phyloP scores from a whole-genome alignment of 768 basidiomycete genomes.

The Brasilioporus rufonigricans region DNA sequence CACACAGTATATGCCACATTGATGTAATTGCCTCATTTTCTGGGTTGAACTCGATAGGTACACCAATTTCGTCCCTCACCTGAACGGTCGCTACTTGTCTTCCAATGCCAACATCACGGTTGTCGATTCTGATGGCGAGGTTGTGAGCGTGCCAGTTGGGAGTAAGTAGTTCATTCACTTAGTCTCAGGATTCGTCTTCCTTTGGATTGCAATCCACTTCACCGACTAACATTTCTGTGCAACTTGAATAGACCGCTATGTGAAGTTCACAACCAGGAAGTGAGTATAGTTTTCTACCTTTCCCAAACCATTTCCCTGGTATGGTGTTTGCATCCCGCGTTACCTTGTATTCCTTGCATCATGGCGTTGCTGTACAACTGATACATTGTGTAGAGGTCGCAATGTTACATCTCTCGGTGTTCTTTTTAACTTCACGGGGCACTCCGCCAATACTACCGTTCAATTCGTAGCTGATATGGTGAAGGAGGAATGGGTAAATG shows the following conservation, averaged over 20 bases:
- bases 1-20: background rate
- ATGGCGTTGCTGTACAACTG: background rate
- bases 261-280: too few relatives aligned
- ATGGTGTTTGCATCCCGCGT: too few relatives aligned
- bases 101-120: constrained; percentile 87
- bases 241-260: too few relatives aligned
- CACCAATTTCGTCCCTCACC: constrained; percentile 62
- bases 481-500: constrained; percentile 68
- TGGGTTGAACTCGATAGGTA: constrained; percentile 37
- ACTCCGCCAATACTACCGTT: constrained; percentile 57
- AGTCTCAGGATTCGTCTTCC: too few relatives aligned
- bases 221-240: too few relatives aligned
- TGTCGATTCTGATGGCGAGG: constrained; percentile 38
- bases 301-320: too few relatives aligned
- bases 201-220: too few relatives aligned
- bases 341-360: too few relatives aligned
- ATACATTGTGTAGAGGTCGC: background rate
- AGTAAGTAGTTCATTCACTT: too few relatives aligned
- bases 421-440: constrained; percentile 73
- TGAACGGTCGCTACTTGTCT: constrained; percentile 74
- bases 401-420: constrained; percentile 37
- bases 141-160: too few relatives aligned
- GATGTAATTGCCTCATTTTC: background rate
- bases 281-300: too few relatives aligned
- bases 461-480: constrained; percentile 75